A percentile compares a stretch with the other conserved stretches of the same genome.
Evolutionary conservation across 1,284 basidiomycete species (phyloP).

Genomic region (Ustilago trichophora): DNA sequence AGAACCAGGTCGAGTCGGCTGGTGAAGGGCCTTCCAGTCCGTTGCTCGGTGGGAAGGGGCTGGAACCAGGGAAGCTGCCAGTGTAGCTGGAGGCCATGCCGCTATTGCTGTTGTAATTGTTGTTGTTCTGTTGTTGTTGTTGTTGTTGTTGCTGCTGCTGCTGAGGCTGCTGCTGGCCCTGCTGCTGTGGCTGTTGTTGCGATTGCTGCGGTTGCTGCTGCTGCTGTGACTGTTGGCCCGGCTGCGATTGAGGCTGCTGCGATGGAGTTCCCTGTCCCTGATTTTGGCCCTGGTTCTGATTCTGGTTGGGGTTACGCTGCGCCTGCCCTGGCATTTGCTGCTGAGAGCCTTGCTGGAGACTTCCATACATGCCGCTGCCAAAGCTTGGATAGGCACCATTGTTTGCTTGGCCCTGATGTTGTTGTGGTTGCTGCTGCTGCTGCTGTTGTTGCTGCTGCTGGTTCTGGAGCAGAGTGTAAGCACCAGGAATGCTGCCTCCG

Average conservation of each 20-base stretch:
- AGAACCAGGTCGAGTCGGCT: conserved; percentile 54
- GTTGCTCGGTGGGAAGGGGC: conserved; percentile 27
- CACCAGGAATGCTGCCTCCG: conserved; percentile 52
- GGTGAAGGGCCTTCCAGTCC: conserved; percentile 43
- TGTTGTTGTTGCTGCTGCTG: conserved; percentile 6
- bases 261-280: conserved; percentile 8
- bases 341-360: conserved; percentile 15
- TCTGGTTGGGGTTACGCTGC: conserved; percentile 20
- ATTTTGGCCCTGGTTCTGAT: conserved; percentile 5
- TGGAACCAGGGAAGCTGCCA: conserved; percentile 17
- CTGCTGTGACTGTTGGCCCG: conserved; percentile 1
- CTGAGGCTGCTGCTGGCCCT: conserved; percentile 4
- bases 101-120: conserved; percentile 5
- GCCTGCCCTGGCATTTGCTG: conserved; percentile 18
- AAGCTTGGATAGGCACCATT: conserved; percentile 13
- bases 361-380: conserved; percentile 16
- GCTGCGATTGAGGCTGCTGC: conserved; percentile 10
- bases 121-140: conserved; percentile 8
- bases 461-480: conserved; percentile 50
- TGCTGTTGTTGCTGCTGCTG: conserved; percentile 26
- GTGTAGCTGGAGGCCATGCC: conserved; percentile 10
- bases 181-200: not conserved
- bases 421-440: no score
- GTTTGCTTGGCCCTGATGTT: conserved; percentile 15
- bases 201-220: conserved; percentile 6